Evolutionary conservation across 2,329 filamentous ascomycete species (phyloP).

Genomic region (Aspergillus intermedius): DNA sequence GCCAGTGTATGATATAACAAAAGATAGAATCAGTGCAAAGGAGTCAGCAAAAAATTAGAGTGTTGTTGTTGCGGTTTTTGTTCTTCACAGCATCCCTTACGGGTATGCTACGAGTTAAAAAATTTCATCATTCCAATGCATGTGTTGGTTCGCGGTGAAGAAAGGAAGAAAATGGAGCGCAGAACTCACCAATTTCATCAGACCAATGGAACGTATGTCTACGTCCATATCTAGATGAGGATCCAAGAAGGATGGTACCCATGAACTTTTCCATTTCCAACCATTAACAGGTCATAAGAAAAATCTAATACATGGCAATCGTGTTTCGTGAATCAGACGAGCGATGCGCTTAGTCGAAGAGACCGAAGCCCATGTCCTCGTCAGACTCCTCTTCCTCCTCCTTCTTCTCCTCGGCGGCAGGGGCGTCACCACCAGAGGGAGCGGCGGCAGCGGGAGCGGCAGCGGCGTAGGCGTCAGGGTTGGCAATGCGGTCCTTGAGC

Average conservation of each 20-base stretch:
- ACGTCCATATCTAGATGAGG: constrained; percentile 27
- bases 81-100: constrained; percentile 46
- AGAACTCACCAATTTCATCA: constrained; percentile 21
- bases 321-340: constrained; percentile 17
- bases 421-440: constrained; percentile 46
- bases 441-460: constrained; percentile 65
- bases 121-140: constrained; percentile 53
- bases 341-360: constrained; percentile 57
- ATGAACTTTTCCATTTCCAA: constrained; percentile 27
- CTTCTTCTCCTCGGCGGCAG: constrained; percentile 52
- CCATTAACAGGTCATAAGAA: constrained; percentile 25
- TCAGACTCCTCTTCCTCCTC: constrained; percentile 62
- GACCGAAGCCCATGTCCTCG: constrained; percentile 64
- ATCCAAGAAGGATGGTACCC: constrained; percentile 5
- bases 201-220: constrained; percentile 27
- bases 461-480: constrained; percentile 91
- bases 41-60: constrained; percentile 68
- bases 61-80: constrained; percentile 57
- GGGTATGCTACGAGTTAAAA: constrained; percentile 58
- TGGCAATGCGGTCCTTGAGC: constrained; percentile 99
- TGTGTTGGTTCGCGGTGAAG: not conserved
- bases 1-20: not conserved
- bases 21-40: constrained; percentile 10
- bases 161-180: constrained; percentile 3
- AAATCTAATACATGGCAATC: constrained; percentile 35